Evolutionary conservation across 495 filamentous ascomycete species (phyloP).

Genomic region (Aspergillus incahuasiensis): DNA sequence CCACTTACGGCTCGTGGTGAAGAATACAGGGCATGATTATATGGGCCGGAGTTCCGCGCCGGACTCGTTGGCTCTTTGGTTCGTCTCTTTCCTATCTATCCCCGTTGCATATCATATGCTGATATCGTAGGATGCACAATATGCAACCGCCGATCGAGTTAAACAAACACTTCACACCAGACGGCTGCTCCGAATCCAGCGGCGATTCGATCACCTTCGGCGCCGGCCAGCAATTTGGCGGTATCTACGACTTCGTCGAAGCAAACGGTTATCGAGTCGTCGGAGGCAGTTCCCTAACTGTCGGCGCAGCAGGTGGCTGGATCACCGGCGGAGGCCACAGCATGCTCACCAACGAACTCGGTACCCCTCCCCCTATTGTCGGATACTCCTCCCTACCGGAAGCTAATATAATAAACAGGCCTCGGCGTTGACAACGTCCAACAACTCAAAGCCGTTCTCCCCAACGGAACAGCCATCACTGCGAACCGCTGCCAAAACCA

Average conservation of each 20-base stretch:
- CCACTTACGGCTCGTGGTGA: slow-evolving; percentile 33
- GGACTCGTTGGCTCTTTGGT: slow-evolving; percentile 28
- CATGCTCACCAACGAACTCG: slow-evolving; percentile 24
- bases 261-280: slow-evolving; percentile 17
- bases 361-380: slow-evolving; percentile 11
- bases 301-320: slow-evolving; percentile 43
- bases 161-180: slow-evolving; percentile 7
- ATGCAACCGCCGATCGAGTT: slow-evolving; percentile 19
- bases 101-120: not conserved
- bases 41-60: not conserved
- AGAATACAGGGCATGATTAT: slow-evolving; percentile 43
- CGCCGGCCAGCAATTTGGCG: slow-evolving; percentile 20
- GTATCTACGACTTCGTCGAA: slow-evolving; percentile 26
- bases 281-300: slow-evolving; percentile 17
- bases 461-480: slow-evolving; percentile 40
- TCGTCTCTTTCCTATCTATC: not conserved
- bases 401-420: too few relatives aligned
- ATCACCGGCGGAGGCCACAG: slow-evolving; percentile 38
- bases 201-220: slow-evolving; percentile 19
- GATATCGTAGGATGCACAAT: slow-evolving; percentile 21
- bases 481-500: slow-evolving; percentile 43
- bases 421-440: too few relatives aligned
- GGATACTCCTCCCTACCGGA: too few relatives aligned
- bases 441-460: slow-evolving; percentile 36
- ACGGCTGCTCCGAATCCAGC: slow-evolving; percentile 11